Percentiles rank a stretch among this genome's conserved stretches.
Conservation (phyloP, 441 rosid species). For the Kokia cookei region DNA sequence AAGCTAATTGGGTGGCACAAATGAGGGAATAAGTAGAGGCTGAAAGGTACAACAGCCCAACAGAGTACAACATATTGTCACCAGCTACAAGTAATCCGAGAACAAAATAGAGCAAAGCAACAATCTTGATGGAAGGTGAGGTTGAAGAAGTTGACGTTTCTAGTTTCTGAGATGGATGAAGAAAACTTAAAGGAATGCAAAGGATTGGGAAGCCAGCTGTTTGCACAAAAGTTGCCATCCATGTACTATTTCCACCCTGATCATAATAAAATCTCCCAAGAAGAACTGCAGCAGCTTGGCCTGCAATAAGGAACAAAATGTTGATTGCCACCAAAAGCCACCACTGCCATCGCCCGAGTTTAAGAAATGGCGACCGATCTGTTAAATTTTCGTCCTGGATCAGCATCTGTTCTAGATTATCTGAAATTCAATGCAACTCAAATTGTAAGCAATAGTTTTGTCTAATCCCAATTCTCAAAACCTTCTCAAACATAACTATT, state of each 20-base stretch:
- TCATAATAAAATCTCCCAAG: slow-evolving; percentile 85
- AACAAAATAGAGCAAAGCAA: slow-evolving; percentile 48
- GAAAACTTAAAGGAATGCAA: slow-evolving; percentile 46
- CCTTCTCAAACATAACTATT: background rate
- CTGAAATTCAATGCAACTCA: slow-evolving; percentile 23
- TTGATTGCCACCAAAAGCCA: slow-evolving; percentile 62
- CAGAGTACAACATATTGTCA: slow-evolving; percentile 71
- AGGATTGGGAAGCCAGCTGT: slow-evolving; percentile 82
- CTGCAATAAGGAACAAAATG: slow-evolving; percentile 67
- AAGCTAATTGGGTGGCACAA: slow-evolving; percentile 79
- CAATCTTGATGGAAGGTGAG: slow-evolving; percentile 29
- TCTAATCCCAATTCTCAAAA: background rate
- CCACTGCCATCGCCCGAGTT: slow-evolving; percentile 72
- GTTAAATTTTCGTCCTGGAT: slow-evolving; percentile 23
- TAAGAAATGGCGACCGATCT: slow-evolving; percentile 29
- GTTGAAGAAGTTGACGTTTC: slow-evolving; percentile 28
- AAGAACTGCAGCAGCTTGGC: slow-evolving; percentile 82
- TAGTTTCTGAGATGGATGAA: slow-evolving; percentile 25
- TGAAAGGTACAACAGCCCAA: slow-evolving; percentile 76
- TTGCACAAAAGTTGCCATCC: slow-evolving; percentile 89
- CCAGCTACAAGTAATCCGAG: slow-evolving; percentile 71
- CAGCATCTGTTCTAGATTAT: slow-evolving; percentile 40
- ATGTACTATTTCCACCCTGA: slow-evolving; percentile 82
- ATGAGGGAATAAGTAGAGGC: slow-evolving; percentile 91
- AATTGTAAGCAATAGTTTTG: background rate